Percentiles rank a stretch among this genome's conserved stretches.
Evolutionary conservation across 23 red algal species (phyloP).

Genomic region (Chondrus crispus): DNA sequence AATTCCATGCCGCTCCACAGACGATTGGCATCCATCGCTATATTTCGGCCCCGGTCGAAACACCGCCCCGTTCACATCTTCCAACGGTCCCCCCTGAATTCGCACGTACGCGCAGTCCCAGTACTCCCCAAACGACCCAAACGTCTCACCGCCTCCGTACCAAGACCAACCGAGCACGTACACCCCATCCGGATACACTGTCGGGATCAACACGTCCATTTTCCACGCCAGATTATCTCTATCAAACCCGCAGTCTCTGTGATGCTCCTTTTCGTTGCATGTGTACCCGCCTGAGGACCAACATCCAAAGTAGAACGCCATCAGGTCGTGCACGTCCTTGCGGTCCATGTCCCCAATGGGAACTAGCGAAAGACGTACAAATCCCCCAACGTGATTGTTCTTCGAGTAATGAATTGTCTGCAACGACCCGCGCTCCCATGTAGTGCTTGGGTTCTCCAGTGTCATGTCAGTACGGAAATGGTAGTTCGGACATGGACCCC

Average conservation of each 20-base stretch:
- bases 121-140: conserved; percentile 66
- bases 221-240: neutral
- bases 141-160: conserved; percentile 54
- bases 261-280: conserved; percentile 24
- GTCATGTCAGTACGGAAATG: neutral
- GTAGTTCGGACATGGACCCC: neutral
- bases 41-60: neutral
- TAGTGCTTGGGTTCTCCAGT: neutral
- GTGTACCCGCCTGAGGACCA: neutral
- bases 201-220: conserved; percentile 30
- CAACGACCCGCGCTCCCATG: neutral
- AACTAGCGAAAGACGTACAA: conserved; percentile 16
- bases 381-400: conserved; percentile 2
- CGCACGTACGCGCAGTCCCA: conserved; percentile 55
- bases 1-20: neutral
- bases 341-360: neutral
- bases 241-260: conserved; percentile 55
- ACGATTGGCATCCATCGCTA: neutral
- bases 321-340: conserved; percentile 1
- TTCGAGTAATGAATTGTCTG: neutral
- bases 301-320: conserved; percentile 48
- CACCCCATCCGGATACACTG: conserved; percentile 51
- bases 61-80: neutral
- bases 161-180: conserved; percentile 75
- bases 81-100: conserved; percentile 36